Evolutionary conservation across 1,284 basidiomycete species (phyloP).

Genomic region (Vanrija pseudolonga): DNA sequence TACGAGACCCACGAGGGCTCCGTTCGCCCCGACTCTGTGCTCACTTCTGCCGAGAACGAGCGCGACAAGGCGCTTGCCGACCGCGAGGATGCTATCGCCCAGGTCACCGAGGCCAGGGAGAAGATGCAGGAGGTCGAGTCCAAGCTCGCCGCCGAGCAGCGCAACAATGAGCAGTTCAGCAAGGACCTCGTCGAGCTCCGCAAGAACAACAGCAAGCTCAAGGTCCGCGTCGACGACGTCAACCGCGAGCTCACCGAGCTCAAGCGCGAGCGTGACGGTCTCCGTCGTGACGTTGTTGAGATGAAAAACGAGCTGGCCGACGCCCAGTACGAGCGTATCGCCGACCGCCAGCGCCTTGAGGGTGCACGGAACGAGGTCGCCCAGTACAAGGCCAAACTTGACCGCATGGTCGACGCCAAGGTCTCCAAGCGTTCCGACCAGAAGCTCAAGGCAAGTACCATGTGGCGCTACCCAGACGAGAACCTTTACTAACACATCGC

Average conservation of each 20-base stretch:
- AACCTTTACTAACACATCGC: neutral
- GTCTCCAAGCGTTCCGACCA: conserved; percentile 35
- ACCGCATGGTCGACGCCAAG: conserved; percentile 40
- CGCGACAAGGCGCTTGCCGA: conserved; percentile 14
- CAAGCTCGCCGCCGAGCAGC: conserved; percentile 12
- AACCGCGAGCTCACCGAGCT: conserved; percentile 24
- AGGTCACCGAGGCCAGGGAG: conserved; percentile 10
- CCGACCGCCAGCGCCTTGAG: conserved; percentile 34
- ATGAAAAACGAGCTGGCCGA: conserved; percentile 25
- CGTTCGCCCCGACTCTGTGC: conserved; percentile 10
- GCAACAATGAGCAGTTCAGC: conserved; percentile 19
- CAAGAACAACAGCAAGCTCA: conserved; percentile 35
- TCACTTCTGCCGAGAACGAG: conserved; percentile 6
- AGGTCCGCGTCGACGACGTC: conserved; percentile 30
- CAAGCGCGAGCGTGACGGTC: conserved; percentile 33
- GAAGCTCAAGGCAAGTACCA: conserved; percentile 40
- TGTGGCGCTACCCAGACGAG: neutral
- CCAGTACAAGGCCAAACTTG: conserved; percentile 35
- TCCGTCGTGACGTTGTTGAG: conserved; percentile 20
- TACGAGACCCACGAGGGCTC: conserved; percentile 5
- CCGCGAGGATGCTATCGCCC: conserved; percentile 14
- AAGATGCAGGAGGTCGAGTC: conserved; percentile 10
- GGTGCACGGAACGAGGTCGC: conserved; percentile 37
- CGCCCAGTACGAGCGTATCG: conserved; percentile 32
- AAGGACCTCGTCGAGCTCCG: conserved; percentile 24